These are phyloP conservation scores for Saccharum hybrid DNA, from an alignment of 202 grass and related monocot species.

Conservation along the genomic window DNA sequence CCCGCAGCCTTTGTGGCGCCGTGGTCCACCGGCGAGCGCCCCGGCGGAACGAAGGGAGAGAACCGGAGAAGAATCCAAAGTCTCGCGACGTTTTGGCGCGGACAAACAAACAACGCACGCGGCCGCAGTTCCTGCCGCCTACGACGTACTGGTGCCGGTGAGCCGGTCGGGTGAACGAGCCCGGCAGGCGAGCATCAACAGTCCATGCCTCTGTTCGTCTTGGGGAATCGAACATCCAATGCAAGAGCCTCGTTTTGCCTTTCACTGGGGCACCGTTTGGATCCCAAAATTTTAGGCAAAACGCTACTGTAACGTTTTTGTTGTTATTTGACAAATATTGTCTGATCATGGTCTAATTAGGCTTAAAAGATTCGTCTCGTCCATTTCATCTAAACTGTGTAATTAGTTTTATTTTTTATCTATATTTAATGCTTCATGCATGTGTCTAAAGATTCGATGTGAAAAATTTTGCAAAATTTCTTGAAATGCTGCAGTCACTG, in stretches of 20 bases:
- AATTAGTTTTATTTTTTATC: too few species aligned
- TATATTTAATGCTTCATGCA: too few species aligned
- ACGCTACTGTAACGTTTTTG: too few species aligned
- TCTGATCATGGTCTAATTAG: too few species aligned
- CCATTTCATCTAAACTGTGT: too few species aligned
- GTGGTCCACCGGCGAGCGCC: background rate
- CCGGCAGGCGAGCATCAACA: background rate
- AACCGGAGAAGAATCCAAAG: conserved; percentile 31
- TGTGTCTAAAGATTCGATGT: too few species aligned
- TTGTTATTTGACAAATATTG: too few species aligned
- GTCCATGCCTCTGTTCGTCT: background rate
- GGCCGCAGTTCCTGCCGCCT: background rate
- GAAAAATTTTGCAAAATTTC: too few species aligned
- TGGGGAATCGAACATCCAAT: background rate
- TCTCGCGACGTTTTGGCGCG: conserved; percentile 7
- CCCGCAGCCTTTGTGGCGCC: background rate
- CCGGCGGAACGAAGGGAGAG: background rate
- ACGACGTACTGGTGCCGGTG: background rate
- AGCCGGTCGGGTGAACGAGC: background rate
- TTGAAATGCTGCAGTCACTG: background rate
- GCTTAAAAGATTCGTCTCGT: too few species aligned
- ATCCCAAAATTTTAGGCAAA: too few species aligned
- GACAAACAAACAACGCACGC: background rate
- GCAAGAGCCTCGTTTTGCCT: background rate
- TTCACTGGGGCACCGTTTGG: too few species aligned